Percentiles rank a stretch among this genome's conserved stretches.
These are phyloP conservation scores for Monotropa hypopitys DNA, from an alignment of 179 eudicot species.

Conservation along the genomic window DNA sequence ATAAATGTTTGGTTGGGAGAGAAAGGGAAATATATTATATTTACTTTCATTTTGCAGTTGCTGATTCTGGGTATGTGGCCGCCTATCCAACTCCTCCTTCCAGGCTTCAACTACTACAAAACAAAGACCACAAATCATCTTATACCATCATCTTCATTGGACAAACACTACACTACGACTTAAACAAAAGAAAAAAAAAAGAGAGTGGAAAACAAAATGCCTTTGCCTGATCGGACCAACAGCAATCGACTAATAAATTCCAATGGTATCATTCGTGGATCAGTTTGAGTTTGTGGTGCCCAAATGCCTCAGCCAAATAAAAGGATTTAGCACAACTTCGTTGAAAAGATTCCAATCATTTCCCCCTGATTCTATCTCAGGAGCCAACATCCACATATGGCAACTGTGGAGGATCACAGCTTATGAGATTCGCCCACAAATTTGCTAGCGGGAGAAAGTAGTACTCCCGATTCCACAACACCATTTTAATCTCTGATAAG, in stretches of 20 bases:
- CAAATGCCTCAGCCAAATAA: neutral
- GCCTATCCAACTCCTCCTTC: neutral
- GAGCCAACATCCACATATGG: conserved; percentile 32
- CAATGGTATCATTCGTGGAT: too few relatives aligned
- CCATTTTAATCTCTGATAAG: conserved; percentile 42
- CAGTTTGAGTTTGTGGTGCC: neutral
- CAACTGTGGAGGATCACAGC: conserved; percentile 44
- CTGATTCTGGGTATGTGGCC: conserved; percentile 3
- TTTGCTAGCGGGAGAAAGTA: conserved; percentile 56
- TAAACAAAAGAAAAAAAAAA: neutral
- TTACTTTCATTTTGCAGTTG: neutral
- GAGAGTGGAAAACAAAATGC: neutral
- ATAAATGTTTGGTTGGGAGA: neutral
- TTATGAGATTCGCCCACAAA: conserved; percentile 66
- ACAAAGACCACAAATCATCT: neutral
- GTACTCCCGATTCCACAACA: conserved; percentile 38
- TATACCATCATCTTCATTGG: neutral
- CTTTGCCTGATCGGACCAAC: neutral
- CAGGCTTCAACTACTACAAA: conserved; percentile 5
- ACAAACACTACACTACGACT: neutral
- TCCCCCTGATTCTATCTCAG: conserved; percentile 2
- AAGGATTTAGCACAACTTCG: neutral
- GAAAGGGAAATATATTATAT: neutral
- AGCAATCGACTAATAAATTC: neutral
- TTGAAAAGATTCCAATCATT: neutral